Evolutionary conservation across 2,329 filamentous ascomycete genomes (phyloP).

Genomic region (Beauveria sp.): DNA sequence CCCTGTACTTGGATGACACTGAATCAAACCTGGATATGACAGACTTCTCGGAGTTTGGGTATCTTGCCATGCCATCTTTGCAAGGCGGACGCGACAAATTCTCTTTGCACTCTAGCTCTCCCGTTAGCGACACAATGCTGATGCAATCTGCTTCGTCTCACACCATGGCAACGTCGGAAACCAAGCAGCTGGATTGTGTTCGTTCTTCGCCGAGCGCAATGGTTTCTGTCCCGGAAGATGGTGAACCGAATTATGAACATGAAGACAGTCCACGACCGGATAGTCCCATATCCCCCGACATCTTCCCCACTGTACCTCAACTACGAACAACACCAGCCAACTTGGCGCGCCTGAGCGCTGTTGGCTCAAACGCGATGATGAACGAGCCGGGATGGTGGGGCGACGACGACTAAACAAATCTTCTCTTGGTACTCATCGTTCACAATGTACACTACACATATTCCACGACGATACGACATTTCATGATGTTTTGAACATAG

Average conservation of each 20-base stretch:
- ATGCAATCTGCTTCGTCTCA: background rate
- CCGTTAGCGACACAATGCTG: background rate
- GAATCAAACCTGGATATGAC: conserved; percentile 31
- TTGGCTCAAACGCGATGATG: conserved; percentile 22
- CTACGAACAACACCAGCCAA: conserved; percentile 23
- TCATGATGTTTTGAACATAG: background rate
- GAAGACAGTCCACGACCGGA: conserved; percentile 31
- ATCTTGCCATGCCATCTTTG: background rate
- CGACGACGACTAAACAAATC: conserved; percentile 27
- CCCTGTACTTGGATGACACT: conserved; percentile 21
- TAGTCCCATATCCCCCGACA: conserved; percentile 29
- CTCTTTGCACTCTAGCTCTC: background rate
- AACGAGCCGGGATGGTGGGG: conserved; percentile 31
- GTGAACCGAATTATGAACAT: conserved; percentile 16
- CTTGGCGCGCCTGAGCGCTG: conserved; percentile 35
- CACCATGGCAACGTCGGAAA: conserved; percentile 7
- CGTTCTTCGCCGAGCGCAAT: conserved; percentile 3
- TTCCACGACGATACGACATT: conserved; percentile 10
- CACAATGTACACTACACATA: background rate
- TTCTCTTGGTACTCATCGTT: background rate
- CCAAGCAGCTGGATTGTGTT: background rate
- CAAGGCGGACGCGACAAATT: background rate
- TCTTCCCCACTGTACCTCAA: conserved; percentile 20
- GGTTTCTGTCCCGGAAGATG: conserved; percentile 11
- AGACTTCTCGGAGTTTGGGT: conserved; percentile 29